A percentile compares a stretch with the other conserved stretches of the same genome.
phyloP scores from a whole-genome alignment of 306 rosid species.

The Rosa multiflora region DNA sequence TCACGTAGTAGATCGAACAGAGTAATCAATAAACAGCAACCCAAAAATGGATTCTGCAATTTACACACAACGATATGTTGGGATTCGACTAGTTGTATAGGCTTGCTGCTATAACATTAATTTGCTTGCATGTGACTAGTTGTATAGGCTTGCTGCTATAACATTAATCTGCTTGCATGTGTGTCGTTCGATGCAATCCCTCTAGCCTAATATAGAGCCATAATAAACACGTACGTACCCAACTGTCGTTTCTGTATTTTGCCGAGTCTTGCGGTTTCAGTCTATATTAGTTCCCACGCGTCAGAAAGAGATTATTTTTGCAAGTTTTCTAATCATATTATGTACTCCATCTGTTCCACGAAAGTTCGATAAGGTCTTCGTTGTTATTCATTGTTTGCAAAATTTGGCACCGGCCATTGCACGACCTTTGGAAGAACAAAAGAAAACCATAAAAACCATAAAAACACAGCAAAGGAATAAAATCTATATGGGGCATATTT shows the following conservation, averaged over 20 bases:
- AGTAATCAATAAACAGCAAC: neutral
- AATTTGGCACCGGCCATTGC: conserved; percentile 63
- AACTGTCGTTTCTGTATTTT: conserved; percentile 35
- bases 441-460: conserved; percentile 25
- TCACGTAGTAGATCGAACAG: neutral
- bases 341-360: conserved; percentile 17
- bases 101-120: neutral
- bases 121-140: neutral
- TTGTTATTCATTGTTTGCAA: conserved; percentile 20
- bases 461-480: conserved; percentile 29
- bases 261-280: conserved; percentile 40
- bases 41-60: neutral
- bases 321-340: neutral
- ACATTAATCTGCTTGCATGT: neutral
- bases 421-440: conserved; percentile 56
- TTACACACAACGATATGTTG: neutral
- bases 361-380: conserved; percentile 42
- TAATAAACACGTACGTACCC: conserved; percentile 10
- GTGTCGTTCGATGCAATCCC: neutral
- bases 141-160: neutral
- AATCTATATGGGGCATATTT: conserved; percentile 34
- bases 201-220: neutral
- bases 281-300: conserved; percentile 40
- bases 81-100: neutral
- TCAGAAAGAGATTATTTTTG: conserved; percentile 19